Base-by-base conservation (phyloP, 768 basidiomycete genomes). In the Trametes gibbosa region DNA sequence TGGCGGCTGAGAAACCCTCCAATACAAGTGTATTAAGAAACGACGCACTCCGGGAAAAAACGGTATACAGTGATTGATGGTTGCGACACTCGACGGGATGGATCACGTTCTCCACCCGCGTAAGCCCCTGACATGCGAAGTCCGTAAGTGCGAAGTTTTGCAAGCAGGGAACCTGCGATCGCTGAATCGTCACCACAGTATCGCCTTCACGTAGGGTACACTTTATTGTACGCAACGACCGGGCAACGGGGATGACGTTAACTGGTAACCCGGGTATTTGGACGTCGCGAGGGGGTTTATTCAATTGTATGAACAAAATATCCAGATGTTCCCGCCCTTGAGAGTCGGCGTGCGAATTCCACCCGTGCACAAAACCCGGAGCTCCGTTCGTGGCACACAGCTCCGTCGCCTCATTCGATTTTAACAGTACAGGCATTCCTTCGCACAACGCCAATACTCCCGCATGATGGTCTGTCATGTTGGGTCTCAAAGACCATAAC, bases 361-460 rank as follows among this genome's bases (percentile, higher is more conserved):
- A 66, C 9, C 39, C 62, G 13, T 47, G 41, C 3, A 66, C 61
- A 17, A 21, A 39, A 1, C 34, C 65, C 24, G 58, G 56, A 14
- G 59, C 63, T 7, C 65, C 65, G 49, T 66, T 63, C 1, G 62
- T 66, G 2, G 58, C 66, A 52, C 67, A 64, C n/a, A 54, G 54
- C 35, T 66, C 59, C 45, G 59, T 63, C 12, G 64, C 64, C 37
- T 59, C 59, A 39, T 63, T 64, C 3, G 59, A 3, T 27, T 47
- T 47, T 2, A 47, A 5, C 7, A 47, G 2, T 2, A 47, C 59
- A 17, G 65, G 65, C 51, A 66, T 53, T 10, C 62, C 64, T 21
- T 41, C 25, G 35, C 64, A 63, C 5, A 65, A n/a, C 10, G 17
- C 16, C 7, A 65, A 46, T 7, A 42, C 37, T 9, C 64, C 64